phyloP scores from a whole-genome alignment of 169 alveolate species.

The Cyclospora cayetanensis region DNA sequence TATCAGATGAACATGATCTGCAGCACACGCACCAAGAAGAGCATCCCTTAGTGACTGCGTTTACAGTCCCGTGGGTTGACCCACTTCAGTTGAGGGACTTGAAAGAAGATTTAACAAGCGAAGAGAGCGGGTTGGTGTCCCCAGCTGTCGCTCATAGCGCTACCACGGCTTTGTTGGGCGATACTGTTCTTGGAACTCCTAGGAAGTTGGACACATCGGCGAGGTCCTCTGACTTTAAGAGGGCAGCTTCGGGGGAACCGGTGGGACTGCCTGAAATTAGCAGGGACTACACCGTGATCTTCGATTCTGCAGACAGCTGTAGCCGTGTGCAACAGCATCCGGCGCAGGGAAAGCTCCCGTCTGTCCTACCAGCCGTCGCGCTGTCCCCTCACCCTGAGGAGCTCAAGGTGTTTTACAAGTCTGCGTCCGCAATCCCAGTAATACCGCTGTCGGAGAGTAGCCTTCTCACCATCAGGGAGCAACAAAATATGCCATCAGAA shows the following conservation, averaged over 20 bases:
- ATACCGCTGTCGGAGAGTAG: neutral
- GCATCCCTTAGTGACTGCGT: constrained; percentile 33
- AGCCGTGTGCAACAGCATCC: neutral
- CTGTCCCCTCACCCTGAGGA: neutral
- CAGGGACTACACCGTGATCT: constrained; percentile 9
- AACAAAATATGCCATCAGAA: neutral
- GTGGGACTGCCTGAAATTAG: neutral
- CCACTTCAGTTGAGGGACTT: constrained; percentile 17
- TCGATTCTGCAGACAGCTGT: neutral
- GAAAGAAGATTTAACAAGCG: neutral
- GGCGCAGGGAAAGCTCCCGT: neutral
- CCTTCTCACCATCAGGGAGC: neutral
- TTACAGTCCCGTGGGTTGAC: constrained; percentile 37
- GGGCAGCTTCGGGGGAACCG: neutral
- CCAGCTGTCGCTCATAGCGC: neutral
- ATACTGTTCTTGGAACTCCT: neutral
- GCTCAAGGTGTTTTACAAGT: constrained; percentile 1
- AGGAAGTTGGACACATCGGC: neutral
- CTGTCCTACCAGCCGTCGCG: neutral
- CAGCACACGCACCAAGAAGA: neutral
- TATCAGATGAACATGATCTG: neutral
- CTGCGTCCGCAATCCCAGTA: constrained; percentile 40
- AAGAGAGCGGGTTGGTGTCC: neutral
- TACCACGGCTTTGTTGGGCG: neutral
- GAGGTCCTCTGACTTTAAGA: neutral